Base-by-base conservation (phyloP, 2,329 filamentous ascomycete species). In the Colletotrichum ledebouriae region DNA sequence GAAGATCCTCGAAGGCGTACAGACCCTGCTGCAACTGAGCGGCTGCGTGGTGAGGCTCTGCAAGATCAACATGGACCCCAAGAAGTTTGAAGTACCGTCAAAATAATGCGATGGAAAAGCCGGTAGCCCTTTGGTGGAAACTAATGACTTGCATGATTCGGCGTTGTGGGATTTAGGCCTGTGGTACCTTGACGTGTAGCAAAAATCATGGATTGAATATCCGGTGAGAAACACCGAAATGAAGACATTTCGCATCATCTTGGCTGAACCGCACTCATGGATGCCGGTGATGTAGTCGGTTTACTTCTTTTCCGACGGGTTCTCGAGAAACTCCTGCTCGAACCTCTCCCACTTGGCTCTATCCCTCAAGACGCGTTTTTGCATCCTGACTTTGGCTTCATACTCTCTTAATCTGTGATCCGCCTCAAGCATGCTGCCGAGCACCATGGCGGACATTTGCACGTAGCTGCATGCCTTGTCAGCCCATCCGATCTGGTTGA, bases 1-100 rank as follows among this genome's bases (percentile, higher is more conserved):
- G 96, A 94, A 97, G 79, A 95, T 99, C 63, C 84, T 99, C n/a
- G 96, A 99, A 77, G 96, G 96, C 34, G 93, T 99, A 25, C 95
- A 98, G 81, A 98, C 95, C 7, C 87, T 98, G 71, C 86, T 99
- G 67, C 96, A 99, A 80, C 85, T 99, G 52, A 97, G 94, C 76
- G 96, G 95, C 11, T 98, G 95, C 77, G 87, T 99, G 22, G 94
- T 93, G 15, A 90, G 95, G 74, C 84, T 99, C 64, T 96, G 94
- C 82, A 97, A 92, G 84, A 90, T 98, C 78, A 98, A 98, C 79
- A 98, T 99, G 95, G 93, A 97, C 76, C 92, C 94, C 3, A 90
- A 92, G 77, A 86, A 92, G 70, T 98, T 98, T 76, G 84, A 85
- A 73, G 71, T 75, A 44, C 65, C 78, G 17, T 75, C 76, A 53